Evolutionary conservation across 1,284 basidiomycete genomes (phyloP).

Genomic region (Omphalotus olearius): DNA sequence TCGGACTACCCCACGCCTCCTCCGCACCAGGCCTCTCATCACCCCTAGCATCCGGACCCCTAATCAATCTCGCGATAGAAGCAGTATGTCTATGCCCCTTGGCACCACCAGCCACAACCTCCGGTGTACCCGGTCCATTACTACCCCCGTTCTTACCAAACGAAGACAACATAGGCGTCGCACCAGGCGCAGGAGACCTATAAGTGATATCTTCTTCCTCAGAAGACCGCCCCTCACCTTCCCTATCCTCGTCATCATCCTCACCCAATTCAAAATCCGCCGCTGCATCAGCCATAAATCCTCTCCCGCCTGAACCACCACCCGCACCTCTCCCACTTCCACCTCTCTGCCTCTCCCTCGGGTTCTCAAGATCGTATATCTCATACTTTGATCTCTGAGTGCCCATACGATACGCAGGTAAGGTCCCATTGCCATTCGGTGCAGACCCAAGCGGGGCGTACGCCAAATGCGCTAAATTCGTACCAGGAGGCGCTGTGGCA

Average conservation of each 20-base stretch:
- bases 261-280: constrained; percentile 43
- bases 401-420: constrained; percentile 21
- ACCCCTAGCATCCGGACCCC: constrained; percentile 65
- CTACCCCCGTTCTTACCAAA: constrained; percentile 1
- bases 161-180: no score
- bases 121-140: constrained; percentile 18
- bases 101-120: constrained; percentile 22
- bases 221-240: constrained; percentile 33
- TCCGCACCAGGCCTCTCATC: constrained; percentile 59
- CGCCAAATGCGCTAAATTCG: constrained; percentile 1
- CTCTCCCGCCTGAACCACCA: constrained; percentile 18
- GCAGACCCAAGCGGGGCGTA: not conserved
- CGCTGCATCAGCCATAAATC: constrained; percentile 35
- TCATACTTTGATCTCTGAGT: constrained; percentile 60
- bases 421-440: constrained; percentile 15
- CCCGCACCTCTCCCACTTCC: constrained; percentile 17
- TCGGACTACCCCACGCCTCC: constrained; percentile 72
- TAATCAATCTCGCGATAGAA: constrained; percentile 75
- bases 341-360: constrained; percentile 17
- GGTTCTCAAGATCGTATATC: constrained; percentile 63
- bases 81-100: constrained; percentile 70
- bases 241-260: constrained; percentile 5
- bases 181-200: constrained; percentile 44
- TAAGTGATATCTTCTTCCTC: constrained; percentile 67
- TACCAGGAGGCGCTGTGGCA: constrained; percentile 41